Evolutionary conservation across 495 filamentous ascomycete species (phyloP), one percentile per base, ranked within the genome.

Genomic region (Emericellopsis terricola): DNA sequence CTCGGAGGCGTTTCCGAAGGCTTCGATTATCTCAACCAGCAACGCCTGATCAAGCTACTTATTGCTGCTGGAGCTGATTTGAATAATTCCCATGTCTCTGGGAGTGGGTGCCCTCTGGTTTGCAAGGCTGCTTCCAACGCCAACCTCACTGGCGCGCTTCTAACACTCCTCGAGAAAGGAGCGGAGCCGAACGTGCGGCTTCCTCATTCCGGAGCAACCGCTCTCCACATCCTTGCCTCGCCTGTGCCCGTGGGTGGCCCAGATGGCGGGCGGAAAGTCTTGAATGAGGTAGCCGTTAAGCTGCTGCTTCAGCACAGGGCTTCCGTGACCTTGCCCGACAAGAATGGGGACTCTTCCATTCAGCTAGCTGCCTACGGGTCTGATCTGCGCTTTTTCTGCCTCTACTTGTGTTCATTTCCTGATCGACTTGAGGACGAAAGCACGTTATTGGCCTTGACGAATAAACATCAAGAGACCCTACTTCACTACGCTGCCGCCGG

Each of bases 401-500:
- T 29, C 28, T 29, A 29, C 9, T 15, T 29, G 4, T 29, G n/a
- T 13, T 29, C 28, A 3, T 29, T 3, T 29, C 10, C 28, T 13
- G 28, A 29, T 11, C 28, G 15, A 11, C n/a, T n/a, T n/a, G n/a
- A n/a, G n/a, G 9, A 15, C 9, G n/a, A 11, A 29, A 15, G 3
- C 3, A 15, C 28, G 4, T 29, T 29, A 15, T 15, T 29, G 3
- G n/a, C 4, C 4, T 29, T 29, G 9, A 29, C 28, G 9, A 48
- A 38, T 15, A 8, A 19, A 5, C 19, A 38, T 14, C 35, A 24
- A 2, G 43, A 48, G 38, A 38, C 46, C 2, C 18, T 41, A 1
- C 20, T 48, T n/a, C 43, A 48, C 27, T 48, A 41, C 17, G 40
- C 46, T 17, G 43, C 46, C 11, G 40, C 36, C 7, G 40, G 40